Percentiles rank a stretch among this genome's conserved stretches.
phyloP scores from a whole-genome alignment of 2,329 filamentous ascomycete genomes.

The Penicillium sp. region DNA sequence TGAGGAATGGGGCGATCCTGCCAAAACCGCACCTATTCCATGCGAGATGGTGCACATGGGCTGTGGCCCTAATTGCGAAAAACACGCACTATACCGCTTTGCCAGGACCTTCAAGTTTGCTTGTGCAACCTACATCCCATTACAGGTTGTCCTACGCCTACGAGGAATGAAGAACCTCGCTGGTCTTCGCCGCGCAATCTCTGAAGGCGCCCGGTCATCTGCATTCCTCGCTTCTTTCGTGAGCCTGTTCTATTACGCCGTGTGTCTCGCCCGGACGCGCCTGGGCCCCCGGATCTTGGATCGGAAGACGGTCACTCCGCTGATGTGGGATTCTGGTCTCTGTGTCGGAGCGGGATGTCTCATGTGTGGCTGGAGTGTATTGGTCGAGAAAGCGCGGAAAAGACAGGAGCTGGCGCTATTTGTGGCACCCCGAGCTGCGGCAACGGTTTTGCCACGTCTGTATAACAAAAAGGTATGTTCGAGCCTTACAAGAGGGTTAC shows the following conservation, averaged over 20 bases:
- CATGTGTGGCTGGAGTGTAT: conserved; percentile 77
- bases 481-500: conserved; percentile 20
- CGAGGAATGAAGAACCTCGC: conserved; percentile 46
- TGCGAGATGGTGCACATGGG: conserved; percentile 85
- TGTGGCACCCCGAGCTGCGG: conserved; percentile 73
- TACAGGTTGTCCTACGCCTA: conserved; percentile 66
- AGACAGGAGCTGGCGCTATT: conserved; percentile 76
- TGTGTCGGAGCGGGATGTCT: conserved; percentile 71
- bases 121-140: conserved; percentile 71
- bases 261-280: conserved; percentile 73
- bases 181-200: conserved; percentile 51
- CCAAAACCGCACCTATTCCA: conserved; percentile 67
- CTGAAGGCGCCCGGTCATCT: conserved; percentile 67
- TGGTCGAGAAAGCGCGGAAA: conserved; percentile 65
- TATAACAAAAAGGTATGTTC: conserved; percentile 54
- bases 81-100: conserved; percentile 69
- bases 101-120: conserved; percentile 68
- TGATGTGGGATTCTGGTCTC: conserved; percentile 58
- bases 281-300: conserved; percentile 68
- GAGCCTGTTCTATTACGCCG: conserved; percentile 77
- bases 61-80: conserved; percentile 66
- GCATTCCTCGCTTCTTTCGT: conserved; percentile 77
- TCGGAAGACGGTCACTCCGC: conserved; percentile 50
- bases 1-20: conserved; percentile 69
- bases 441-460: conserved; percentile 68